Conservation (phyloP, 2,329 filamentous ascomycete species). For the Thielaviopsis musarum region DNA sequence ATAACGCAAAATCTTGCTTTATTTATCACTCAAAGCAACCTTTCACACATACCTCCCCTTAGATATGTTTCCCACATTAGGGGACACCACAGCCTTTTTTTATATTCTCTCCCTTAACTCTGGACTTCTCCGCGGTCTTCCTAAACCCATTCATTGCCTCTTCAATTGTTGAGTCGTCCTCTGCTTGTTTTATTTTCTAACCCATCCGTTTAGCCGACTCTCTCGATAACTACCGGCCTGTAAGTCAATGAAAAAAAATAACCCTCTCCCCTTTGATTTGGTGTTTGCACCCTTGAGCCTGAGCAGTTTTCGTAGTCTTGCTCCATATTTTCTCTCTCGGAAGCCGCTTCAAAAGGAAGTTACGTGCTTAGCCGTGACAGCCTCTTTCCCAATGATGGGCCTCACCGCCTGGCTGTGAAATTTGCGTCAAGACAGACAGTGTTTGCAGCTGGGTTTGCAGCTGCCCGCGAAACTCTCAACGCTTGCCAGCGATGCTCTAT, state of each 20-base stretch:
- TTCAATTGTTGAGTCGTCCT: neutral
- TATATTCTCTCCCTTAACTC: neutral
- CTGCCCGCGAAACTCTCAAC: no score
- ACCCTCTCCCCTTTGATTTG: no score
- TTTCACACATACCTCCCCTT: neutral
- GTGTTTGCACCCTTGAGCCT: neutral
- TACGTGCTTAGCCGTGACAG: neutral
- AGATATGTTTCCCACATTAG: neutral
- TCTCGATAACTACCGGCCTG: constrained; percentile 44
- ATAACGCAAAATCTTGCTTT: neutral
- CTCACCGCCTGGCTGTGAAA: neutral
- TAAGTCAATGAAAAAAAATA: constrained; percentile 22
- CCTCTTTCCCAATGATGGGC: neutral
- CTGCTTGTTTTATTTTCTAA: neutral
- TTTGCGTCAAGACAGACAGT: neutral
- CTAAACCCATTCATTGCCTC: neutral
- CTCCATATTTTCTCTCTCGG: neutral
- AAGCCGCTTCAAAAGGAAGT: neutral
- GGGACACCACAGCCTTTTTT: neutral
- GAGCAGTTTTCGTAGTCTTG: neutral
- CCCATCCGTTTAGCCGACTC: constrained; percentile 31
- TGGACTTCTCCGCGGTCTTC: neutral
- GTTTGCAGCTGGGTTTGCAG: neutral
- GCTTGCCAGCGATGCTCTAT: neutral
- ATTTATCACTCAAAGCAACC: neutral